Conservation (phyloP, 2,329 filamentous ascomycete species). For the Basipetospora chlamydospora region DNA sequence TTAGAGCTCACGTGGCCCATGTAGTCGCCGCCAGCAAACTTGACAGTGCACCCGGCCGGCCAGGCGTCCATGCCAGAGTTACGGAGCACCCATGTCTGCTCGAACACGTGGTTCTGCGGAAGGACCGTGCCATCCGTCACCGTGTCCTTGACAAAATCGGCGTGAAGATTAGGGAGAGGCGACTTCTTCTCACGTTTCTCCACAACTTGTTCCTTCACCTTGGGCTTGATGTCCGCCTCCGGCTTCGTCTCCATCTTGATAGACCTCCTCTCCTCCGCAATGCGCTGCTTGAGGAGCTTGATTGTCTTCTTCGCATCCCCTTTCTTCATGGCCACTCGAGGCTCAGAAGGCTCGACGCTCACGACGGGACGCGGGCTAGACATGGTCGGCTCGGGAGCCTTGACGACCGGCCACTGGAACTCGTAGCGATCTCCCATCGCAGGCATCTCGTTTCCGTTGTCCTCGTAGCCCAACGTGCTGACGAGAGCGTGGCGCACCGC, state of each 20-base stretch:
- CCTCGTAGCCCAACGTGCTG: constrained; percentile 67
- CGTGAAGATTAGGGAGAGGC: constrained; percentile 20
- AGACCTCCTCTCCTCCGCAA: no score
- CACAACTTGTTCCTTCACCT: neutral
- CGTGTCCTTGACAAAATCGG: constrained; percentile 63
- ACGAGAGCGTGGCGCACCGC: constrained; percentile 80
- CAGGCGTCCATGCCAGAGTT: constrained; percentile 69
- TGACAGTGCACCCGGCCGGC: constrained; percentile 81
- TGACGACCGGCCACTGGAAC: constrained; percentile 38
- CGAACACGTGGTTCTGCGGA: constrained; percentile 57
- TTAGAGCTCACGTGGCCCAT: constrained; percentile 83
- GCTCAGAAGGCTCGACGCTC: constrained; percentile 4
- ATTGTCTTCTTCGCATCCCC: constrained; percentile 10
- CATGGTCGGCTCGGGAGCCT: constrained; percentile 38
- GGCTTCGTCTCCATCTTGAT: constrained; percentile 14
- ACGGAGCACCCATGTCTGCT: constrained; percentile 81
- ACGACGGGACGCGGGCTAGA: constrained; percentile 4
- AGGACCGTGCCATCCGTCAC: constrained; percentile 65
- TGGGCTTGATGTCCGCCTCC: constrained; percentile 10
- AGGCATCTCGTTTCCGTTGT: constrained; percentile 48
- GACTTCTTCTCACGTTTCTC: constrained; percentile 7
- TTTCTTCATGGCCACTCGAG: constrained; percentile 5
- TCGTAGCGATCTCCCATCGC: constrained; percentile 54
- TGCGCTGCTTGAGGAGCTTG: no score
- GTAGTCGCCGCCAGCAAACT: constrained; percentile 85